These are phyloP conservation scores for Neocatenulostroma microsporum DNA, from an alignment of 2,329 filamentous ascomycete species.

Conservation along the genomic window DNA sequence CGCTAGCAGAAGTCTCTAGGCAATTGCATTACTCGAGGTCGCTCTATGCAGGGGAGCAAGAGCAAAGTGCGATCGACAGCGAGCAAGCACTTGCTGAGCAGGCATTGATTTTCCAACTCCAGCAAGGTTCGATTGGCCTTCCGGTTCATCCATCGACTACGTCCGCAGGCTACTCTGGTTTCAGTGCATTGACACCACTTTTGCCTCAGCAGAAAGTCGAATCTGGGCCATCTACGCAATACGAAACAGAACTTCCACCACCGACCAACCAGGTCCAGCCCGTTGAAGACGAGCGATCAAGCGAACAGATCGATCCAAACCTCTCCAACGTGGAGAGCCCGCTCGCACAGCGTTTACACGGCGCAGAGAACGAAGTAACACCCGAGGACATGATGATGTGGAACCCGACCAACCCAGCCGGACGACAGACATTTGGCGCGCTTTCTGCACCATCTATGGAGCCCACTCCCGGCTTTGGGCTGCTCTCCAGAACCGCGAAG, in stretches of 20 bases:
- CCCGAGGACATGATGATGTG: conserved; percentile 10
- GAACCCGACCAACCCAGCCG: conserved; percentile 7
- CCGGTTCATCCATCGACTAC: no score
- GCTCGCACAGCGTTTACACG: neutral
- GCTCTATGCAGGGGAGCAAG: neutral
- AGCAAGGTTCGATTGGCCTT: neutral
- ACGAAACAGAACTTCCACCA: no score
- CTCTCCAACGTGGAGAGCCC: no score
- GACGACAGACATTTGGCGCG: conserved; percentile 14
- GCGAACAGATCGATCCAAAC: no score
- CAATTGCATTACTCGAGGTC: conserved; percentile 51
- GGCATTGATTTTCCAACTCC: conserved; percentile 6
- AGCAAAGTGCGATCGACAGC: neutral
- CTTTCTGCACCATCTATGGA: conserved; percentile 9
- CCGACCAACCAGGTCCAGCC: no score
- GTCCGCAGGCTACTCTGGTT: no score
- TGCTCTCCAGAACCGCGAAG: conserved; percentile 10
- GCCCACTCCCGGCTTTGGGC: conserved; percentile 11
- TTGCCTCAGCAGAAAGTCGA: no score
- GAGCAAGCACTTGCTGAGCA: conserved; percentile 7
- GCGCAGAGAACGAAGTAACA: neutral
- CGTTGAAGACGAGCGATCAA: no score
- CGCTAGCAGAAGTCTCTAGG: conserved; percentile 80
- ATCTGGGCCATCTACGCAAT: no score
- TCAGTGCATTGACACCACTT: no score